These are phyloP conservation scores for Paramecium sonneborni DNA, from an alignment of 73 alveolate species.

Conservation along the genomic window DNA sequence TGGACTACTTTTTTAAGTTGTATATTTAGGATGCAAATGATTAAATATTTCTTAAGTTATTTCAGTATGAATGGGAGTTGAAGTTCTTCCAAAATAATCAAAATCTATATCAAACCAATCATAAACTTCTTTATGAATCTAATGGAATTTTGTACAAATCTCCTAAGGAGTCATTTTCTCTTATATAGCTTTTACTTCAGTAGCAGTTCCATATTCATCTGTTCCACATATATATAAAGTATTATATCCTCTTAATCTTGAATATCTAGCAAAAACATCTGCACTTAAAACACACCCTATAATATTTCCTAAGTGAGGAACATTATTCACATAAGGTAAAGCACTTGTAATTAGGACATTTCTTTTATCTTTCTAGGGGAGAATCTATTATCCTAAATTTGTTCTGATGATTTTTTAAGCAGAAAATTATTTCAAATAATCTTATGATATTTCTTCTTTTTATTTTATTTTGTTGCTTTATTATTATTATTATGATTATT, in stretches of 20 bases:
- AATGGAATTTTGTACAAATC: slow-evolving; percentile 91
- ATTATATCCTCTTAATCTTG: slow-evolving; percentile 94
- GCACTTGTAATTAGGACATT: slow-evolving; percentile 97
- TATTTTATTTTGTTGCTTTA: neutral
- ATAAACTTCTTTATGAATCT: slow-evolving; percentile 88
- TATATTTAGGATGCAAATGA: slow-evolving; percentile 79
- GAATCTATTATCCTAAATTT: slow-evolving; percentile 38
- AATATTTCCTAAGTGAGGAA: slow-evolving; percentile 98
- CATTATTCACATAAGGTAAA: slow-evolving; percentile 98
- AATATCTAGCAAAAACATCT: slow-evolving; percentile 96
- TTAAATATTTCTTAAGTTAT: slow-evolving; percentile 92
- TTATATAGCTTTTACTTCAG: slow-evolving; percentile 97
- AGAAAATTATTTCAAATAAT: neutral
- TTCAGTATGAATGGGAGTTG: slow-evolving; percentile 88
- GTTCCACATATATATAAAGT: slow-evolving; percentile 97
- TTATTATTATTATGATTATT: neutral
- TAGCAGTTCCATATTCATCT: slow-evolving; percentile 99
- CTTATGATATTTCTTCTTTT: slow-evolving; percentile 33
- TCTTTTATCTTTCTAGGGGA: slow-evolving; percentile 80
- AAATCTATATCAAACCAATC: slow-evolving; percentile 99
- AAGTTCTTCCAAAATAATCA: slow-evolving; percentile 96
- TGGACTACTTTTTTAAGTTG: slow-evolving; percentile 83
- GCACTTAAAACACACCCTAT: slow-evolving; percentile 99
- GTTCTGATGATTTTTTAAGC: slow-evolving; percentile 19
- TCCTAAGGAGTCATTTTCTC: slow-evolving; percentile 90